Conservation (phyloP, 176 grass and related monocot genomes). For the Echinochloa phyllopogon region DNA sequence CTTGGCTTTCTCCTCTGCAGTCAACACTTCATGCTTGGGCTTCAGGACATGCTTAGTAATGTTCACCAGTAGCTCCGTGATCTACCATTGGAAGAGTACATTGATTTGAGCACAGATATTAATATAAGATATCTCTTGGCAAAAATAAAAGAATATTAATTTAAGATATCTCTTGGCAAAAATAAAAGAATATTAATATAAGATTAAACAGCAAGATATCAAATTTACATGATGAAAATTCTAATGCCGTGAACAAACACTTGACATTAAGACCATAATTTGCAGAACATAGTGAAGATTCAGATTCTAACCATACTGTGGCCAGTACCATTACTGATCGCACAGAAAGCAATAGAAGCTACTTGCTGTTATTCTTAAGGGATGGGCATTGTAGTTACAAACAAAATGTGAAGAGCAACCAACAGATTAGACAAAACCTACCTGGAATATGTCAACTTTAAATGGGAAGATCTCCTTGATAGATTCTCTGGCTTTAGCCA, state of each 20-base stretch:
- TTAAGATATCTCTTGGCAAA: not conserved
- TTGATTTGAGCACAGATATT: slow-evolving; percentile 14
- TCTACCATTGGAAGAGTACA: slow-evolving; percentile 53
- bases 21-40: slow-evolving; percentile 75
- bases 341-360: too few species aligned
- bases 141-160: not conserved
- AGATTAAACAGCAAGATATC: slow-evolving; percentile 27
- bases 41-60: slow-evolving; percentile 84
- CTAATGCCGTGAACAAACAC: not conserved
- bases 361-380: too few species aligned
- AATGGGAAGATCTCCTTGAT: slow-evolving; percentile 75
- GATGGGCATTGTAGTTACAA: too few species aligned
- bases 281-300: slow-evolving; percentile 18
- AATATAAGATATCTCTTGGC: not conserved
- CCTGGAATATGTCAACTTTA: slow-evolving; percentile 84
- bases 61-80: slow-evolving; percentile 86
- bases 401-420: not conserved
- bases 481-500: slow-evolving; percentile 62
- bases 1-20: slow-evolving; percentile 67
- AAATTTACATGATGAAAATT: slow-evolving; percentile 3
- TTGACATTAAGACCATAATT: slow-evolving; percentile 7
- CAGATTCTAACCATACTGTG: slow-evolving; percentile 10
- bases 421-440: slow-evolving; percentile 39
- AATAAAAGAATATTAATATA: not conserved
- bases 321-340: not conserved